Evolutionary conservation across 1,284 basidiomycete species (phyloP).

Genomic region (Neotropicomus parvogracilis): DNA sequence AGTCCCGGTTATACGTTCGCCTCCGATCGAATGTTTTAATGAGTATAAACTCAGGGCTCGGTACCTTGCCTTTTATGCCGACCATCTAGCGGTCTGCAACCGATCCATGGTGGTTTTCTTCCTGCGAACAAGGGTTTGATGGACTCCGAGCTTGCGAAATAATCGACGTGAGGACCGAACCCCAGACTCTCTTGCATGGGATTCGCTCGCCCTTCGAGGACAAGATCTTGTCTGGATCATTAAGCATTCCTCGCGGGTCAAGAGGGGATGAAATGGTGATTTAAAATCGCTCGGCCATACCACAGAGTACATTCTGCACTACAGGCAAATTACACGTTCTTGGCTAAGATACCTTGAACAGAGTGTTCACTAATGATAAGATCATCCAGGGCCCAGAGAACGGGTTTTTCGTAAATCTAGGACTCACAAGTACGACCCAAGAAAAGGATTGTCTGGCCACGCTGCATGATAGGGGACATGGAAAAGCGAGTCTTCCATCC

Average conservation of each 20-base stretch:
- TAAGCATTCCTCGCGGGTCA: constrained; percentile 67
- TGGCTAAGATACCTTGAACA: constrained; percentile 93
- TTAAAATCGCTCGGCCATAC: constrained; percentile 9
- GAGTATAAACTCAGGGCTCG: constrained; percentile 94
- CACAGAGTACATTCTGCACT: constrained; percentile 7
- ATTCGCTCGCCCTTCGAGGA: constrained; percentile 80
- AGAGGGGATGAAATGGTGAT: constrained; percentile 4
- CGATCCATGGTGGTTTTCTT: constrained; percentile 93
- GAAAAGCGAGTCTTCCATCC: constrained; percentile 92
- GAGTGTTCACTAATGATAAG: constrained; percentile 97
- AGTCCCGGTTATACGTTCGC: constrained; percentile 93
- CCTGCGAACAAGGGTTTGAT: constrained; percentile 93
- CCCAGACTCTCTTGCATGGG: constrained; percentile 91
- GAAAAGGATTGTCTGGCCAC: too few relatives aligned
- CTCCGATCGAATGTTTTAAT: constrained; percentile 82
- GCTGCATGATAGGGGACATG: too few relatives aligned
- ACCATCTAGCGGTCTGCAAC: constrained; percentile 76
- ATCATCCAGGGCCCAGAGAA: constrained; percentile 95
- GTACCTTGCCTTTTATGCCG: constrained; percentile 85
- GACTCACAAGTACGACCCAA: constrained; percentile 94
- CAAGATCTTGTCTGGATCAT: constrained; percentile 85
- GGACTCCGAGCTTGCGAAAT: constrained; percentile 93
- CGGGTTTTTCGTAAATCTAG: constrained; percentile 94
- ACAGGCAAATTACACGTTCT: constrained; percentile 29
- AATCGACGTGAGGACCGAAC: constrained; percentile 97